These are phyloP conservation scores for Cladochytrium replicatum DNA, from an alignment of 192 early-diverging fungal species.

Conservation along the genomic window DNA sequence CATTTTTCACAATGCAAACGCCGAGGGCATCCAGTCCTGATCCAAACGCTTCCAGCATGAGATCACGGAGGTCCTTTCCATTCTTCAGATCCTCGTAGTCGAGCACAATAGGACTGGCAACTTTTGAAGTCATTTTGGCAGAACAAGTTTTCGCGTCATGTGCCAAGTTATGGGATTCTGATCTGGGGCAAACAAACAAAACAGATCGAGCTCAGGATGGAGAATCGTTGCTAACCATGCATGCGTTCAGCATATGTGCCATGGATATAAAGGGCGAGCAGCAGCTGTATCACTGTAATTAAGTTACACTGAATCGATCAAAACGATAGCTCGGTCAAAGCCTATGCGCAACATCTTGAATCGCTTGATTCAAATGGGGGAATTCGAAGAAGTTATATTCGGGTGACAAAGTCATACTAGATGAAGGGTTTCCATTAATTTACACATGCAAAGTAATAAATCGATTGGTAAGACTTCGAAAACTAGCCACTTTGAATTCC, in stretches of 20 bases:
- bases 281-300: no score
- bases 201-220: no score
- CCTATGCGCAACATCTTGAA: constrained; percentile 90
- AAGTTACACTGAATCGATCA: no score
- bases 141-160: no score
- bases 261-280: no score
- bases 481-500: constrained; percentile 92
- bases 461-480: constrained; percentile 59
- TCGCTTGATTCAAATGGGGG: constrained; percentile 36
- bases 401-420: constrained; percentile 94
- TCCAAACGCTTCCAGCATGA: constrained; percentile 47
- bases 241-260: no score
- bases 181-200: no score
- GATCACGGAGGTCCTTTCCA: constrained; percentile 24
- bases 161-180: no score
- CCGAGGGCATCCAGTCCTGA: constrained; percentile 39
- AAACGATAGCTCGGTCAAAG: constrained; percentile 86
- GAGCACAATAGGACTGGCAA: constrained; percentile 26
- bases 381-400: constrained; percentile 82
- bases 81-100: constrained; percentile 39
- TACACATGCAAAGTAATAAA: no score
- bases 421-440: constrained; percentile 82
- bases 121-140: no score
- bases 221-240: no score
- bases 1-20: constrained; percentile 43